Base-by-base conservation (phyloP, 352 stramenopile species). In the Pythium sukuiense region DNA sequence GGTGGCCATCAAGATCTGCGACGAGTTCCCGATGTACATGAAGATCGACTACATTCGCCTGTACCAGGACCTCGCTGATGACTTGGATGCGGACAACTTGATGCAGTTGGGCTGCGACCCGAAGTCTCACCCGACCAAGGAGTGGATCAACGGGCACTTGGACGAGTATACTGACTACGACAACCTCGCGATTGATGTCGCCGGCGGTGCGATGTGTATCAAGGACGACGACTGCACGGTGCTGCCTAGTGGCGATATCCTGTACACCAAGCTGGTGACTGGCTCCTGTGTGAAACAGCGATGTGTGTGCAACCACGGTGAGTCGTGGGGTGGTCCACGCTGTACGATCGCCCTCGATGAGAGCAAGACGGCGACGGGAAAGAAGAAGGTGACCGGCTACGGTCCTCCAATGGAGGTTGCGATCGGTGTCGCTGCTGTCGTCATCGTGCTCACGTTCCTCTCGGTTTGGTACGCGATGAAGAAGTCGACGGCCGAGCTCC, bases 41-140 rank as follows among this genome's bases (percentile, higher is more conserved):
- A 75, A 77, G 59, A 74, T 79, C 27, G 72, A 79, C 39, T 80
- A 74, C 63, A 61, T 74, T 8, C 67, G 67, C 2, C 45, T 74
- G 20, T 74, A 74, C 59, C 67, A 74, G 39, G 75, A 76, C 35
- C 52, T 63, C 18, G 63, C 58, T 55, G 48, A 69, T 1, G 55
- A 67, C 37, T 37, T 57, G n/a, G 55, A 64, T 37, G 56, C 54
- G 6, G 78, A 85, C 62, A 83, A 67, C 63, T 71, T 72, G 62
- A 82, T 82, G 72, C 64, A 60, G 16, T 30, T 79, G 6, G 71
- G 70, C 6, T 82, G 75, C 41, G 75, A 82, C 43, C 75, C 75
- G 6, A 14, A 27, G 18, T 69, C 69, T 3, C 73, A 82, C 32
- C 75, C 75, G 35, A 82, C 75, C 20, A 69, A 71, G 18, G 61